Evolutionary conservation across 2,329 filamentous ascomycete species (phyloP), one percentile per base, ranked within the genome.

Genomic region (Talaromyces piceae): DNA sequence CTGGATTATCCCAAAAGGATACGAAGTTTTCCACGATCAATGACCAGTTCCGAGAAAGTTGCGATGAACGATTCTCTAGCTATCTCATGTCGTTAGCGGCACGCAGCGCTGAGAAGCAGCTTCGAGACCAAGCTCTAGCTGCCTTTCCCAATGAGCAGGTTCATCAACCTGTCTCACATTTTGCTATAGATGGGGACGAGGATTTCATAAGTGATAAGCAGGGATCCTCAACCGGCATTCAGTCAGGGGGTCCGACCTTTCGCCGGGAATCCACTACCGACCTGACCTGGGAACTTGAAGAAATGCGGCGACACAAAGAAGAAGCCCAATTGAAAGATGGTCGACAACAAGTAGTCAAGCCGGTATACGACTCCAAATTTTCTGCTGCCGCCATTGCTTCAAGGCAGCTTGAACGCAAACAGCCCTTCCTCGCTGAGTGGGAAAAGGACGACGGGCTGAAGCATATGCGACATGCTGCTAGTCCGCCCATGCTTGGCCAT

Each of bases 401-500:
- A 3, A 56, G 53, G 51, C 60, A 60, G 49, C 57, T 52, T 30
- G 53, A 49, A 16, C 50, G 59, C 27, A 49, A 43, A 30, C 45
- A 41, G 9, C 37, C 53, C 13, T 25, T 55, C 25, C 47, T 58
- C 47, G 39, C 50, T 45, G 54, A 53, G 16, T 56, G 58, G 60
- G 58, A 59, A 47, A 58, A 58, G 37, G 54, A 57, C 25, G 43
- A 53, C 11, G 57, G 57, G n/a, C 58, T 81, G 33, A 71, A 76
- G 54, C 73, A 75, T 23, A 79, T 82, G 72, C 76, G 76, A 20
- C 83, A 82, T 54, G 73, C 75, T 41, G 77, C 78, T 23, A 79
- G 77, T 39, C 91, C 91, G 37, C 91, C 91, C 8, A 94, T 97
- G 90, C 80, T 95, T 9, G 91, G 91, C 51, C 73, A 76, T 52